Evolutionary conservation across 78 protist species (phyloP).

Genomic region (Bigelowiella natans): DNA sequence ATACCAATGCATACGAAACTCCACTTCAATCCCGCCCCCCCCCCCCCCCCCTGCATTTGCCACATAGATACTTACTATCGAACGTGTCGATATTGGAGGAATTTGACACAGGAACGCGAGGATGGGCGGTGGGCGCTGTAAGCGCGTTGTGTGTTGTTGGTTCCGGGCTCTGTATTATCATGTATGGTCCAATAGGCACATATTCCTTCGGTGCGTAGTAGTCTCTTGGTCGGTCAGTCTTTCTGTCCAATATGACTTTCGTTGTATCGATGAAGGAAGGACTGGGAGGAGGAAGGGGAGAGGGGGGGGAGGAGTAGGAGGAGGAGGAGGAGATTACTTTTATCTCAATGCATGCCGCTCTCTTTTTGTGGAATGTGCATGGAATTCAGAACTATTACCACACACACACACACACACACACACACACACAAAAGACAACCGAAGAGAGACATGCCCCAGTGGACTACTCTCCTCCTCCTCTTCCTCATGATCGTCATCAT

Average conservation of each 20-base stretch:
- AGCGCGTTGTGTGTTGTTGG: neutral
- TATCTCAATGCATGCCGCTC: neutral
- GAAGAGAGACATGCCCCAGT: too few species aligned
- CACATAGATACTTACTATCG: neutral
- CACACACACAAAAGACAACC: too few species aligned
- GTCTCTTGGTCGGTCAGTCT: too few species aligned
- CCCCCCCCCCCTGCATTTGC: neutral
- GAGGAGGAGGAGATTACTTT: neutral
- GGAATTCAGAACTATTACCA: too few species aligned
- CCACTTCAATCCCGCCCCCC: neutral
- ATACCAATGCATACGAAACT: too few species aligned
- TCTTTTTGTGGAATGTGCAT: too few species aligned
- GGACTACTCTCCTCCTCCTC: too few species aligned
- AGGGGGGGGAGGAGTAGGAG: neutral
- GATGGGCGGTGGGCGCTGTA: neutral
- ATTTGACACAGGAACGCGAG: neutral
- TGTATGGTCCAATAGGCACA: neutral
- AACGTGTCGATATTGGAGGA: neutral
- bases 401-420: too few species aligned
- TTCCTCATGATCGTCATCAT: too few species aligned
- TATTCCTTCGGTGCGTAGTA: neutral
- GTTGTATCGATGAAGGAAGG: too few species aligned
- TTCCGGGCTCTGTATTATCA: neutral
- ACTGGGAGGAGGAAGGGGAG: neutral
- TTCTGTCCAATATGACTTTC: too few species aligned